Conservation (phyloP, 78 protist species). For the Anaeramoeba ignava region DNA sequence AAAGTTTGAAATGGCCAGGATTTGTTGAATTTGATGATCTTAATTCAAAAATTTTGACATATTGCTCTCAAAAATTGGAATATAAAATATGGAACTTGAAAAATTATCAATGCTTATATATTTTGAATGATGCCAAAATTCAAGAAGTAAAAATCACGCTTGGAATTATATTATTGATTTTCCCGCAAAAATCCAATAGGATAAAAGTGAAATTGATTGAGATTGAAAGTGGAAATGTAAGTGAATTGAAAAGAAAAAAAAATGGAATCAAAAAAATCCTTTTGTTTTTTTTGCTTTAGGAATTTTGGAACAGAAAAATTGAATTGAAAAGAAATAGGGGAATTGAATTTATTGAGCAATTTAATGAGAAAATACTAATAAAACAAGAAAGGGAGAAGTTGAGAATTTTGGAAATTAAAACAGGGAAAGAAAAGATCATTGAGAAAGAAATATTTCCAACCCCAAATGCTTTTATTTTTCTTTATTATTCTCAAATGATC, state of each 20-base stretch:
- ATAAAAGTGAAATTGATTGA: too few species aligned
- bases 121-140: not conserved
- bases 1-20: constrained; percentile 13
- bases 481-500: too few species aligned
- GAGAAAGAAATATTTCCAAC: too few species aligned
- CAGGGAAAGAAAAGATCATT: too few species aligned
- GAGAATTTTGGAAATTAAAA: constrained; percentile 11
- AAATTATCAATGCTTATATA: not conserved
- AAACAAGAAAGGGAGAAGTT: constrained; percentile 14
- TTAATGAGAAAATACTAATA: constrained; percentile 24
- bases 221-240: too few species aligned
- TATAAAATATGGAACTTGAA: not conserved
- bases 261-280: constrained; percentile 18
- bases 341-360: constrained; percentile 23
- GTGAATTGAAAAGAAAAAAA: too few species aligned
- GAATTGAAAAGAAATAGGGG: constrained; percentile 9
- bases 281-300: too few species aligned
- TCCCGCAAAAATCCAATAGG: too few species aligned
- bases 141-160: constrained; percentile 7
- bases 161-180: too few species aligned
- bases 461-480: too few species aligned
- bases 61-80: not conserved
- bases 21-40: constrained; percentile 24
- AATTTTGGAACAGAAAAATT: too few species aligned
- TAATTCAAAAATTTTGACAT: constrained; percentile 16